phyloP scores from a whole-genome alignment of 2,329 filamentous ascomycete species.

The Penicillium sp. region DNA sequence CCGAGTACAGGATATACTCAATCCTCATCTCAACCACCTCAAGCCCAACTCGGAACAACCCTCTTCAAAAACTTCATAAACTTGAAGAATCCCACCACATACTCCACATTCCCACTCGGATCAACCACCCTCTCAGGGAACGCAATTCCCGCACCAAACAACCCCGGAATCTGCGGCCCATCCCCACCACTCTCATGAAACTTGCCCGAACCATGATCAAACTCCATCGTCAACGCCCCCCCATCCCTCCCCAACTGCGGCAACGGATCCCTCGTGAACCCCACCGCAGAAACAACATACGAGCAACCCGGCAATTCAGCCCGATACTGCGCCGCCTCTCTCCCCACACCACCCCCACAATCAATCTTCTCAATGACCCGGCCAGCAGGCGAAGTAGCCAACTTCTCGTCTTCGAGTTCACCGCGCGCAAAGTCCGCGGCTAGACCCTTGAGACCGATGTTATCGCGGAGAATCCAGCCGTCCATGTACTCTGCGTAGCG shows the following conservation, averaged over 20 bases:
- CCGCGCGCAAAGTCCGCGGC: constrained; percentile 65
- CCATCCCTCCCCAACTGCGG: constrained; percentile 53
- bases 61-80: constrained; percentile 68
- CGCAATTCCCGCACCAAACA: constrained; percentile 68
- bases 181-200: constrained; percentile 54
- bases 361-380: constrained; percentile 56
- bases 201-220: constrained; percentile 47
- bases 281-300: constrained; percentile 65
- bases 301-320: constrained; percentile 56
- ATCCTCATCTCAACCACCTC: not conserved
- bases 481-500: constrained; percentile 68
- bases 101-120: constrained; percentile 66
- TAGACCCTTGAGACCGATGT: constrained; percentile 68
- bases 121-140: constrained; percentile 67
- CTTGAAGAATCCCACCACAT: constrained; percentile 68
- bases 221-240: constrained; percentile 35
- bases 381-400: constrained; percentile 55
- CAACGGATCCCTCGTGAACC: constrained; percentile 59
- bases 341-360: constrained; percentile 43
- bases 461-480: constrained; percentile 69
- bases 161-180: constrained; percentile 54
- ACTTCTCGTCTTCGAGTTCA: constrained; percentile 61
- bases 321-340: constrained; percentile 56
- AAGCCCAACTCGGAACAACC: constrained; percentile 59
- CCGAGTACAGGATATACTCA: not conserved